A percentile compares a stretch with the other conserved stretches of the same genome.
Conservation (phyloP, 2,329 filamentous ascomycete genomes). For the Pseudocercospora macadamiae region DNA sequence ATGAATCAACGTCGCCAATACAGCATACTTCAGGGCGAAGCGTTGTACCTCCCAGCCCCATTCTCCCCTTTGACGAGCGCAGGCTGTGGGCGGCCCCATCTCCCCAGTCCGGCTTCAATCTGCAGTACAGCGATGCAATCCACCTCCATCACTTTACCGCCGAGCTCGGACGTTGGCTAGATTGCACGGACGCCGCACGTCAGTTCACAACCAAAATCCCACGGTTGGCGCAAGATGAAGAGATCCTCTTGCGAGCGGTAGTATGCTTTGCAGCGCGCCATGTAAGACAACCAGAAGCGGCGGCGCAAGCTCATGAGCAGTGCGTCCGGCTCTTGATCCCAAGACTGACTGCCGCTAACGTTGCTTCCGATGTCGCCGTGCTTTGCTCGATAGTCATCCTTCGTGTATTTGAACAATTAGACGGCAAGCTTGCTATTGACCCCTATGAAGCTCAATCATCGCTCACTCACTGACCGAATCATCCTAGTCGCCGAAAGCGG, state of each 20-base stretch:
- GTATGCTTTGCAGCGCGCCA: conserved; percentile 15
- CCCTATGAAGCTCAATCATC: background rate
- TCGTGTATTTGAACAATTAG: conserved; percentile 31
- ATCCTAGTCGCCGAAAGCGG: background rate
- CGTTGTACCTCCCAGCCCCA: background rate
- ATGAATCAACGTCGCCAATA: background rate
- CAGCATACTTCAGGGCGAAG: background rate
- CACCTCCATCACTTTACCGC: conserved; percentile 16
- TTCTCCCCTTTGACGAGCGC: conserved; percentile 1
- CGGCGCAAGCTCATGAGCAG: conserved; percentile 14
- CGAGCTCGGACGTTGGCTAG: conserved; percentile 13
- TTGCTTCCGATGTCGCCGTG: conserved; percentile 20
- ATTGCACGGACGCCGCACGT: conserved; percentile 13
- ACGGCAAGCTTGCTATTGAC: conserved; percentile 26
- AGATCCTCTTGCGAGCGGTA: conserved; percentile 1
- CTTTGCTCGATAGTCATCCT: conserved; percentile 33
- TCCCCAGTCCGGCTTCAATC: conserved; percentile 3
- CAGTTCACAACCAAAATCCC: conserved; percentile 13
- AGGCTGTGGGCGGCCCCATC: background rate
- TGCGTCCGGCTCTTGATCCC: conserved; percentile 20
- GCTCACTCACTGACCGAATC: conserved; percentile 3
- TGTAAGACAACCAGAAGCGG: conserved; percentile 9
- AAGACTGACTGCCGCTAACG: conserved; percentile 11
- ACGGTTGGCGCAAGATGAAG: background rate
- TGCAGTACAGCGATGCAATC: conserved; percentile 3